Percentiles rank a stretch among this genome's conserved stretches.
These are phyloP conservation scores for Pseudogymnoascus sp. DNA, from an alignment of 2,329 filamentous ascomycete genomes.

Conservation along the genomic window DNA sequence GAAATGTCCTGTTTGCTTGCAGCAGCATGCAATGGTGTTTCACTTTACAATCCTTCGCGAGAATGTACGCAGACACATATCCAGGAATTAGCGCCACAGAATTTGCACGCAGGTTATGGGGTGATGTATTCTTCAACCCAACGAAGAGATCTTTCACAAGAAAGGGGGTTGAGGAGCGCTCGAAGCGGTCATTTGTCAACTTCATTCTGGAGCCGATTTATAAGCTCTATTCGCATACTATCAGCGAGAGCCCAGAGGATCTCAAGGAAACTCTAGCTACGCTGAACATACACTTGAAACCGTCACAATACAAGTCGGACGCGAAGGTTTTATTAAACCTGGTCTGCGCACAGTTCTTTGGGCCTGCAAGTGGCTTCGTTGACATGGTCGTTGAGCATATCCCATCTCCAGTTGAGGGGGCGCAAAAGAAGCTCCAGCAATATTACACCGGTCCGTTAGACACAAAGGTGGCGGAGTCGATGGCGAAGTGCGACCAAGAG, in stretches of 20 bases:
- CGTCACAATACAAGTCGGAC: conserved; percentile 84
- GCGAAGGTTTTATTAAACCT: conserved; percentile 81
- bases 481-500: conserved; percentile 77
- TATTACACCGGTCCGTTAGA: conserved; percentile 92
- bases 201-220: conserved; percentile 96
- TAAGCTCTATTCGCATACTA: conserved; percentile 91
- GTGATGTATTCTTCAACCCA: conserved; percentile 94
- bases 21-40: conserved; percentile 96
- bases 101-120: conserved; percentile 83
- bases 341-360: conserved; percentile 94
- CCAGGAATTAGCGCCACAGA: conserved; percentile 73
- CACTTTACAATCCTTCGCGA: conserved; percentile 85
- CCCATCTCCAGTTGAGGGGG: conserved; percentile 75
- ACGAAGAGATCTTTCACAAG: conserved; percentile 84
- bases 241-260: conserved; percentile 82
- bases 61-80: conserved; percentile 90
- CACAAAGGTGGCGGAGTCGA: conserved; percentile 69
- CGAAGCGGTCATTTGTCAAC: conserved; percentile 83
- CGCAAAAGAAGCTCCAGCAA: conserved; percentile 67
- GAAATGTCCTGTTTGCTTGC: conserved; percentile 95
- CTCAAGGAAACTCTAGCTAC: conserved; percentile 70
- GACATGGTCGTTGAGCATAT: conserved; percentile 91
- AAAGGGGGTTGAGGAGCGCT: conserved; percentile 71
- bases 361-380: conserved; percentile 79
- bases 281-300: conserved; percentile 80